phyloP scores from a whole-genome alignment of 306 rosid species.

The Lathyrus oleraceus region DNA sequence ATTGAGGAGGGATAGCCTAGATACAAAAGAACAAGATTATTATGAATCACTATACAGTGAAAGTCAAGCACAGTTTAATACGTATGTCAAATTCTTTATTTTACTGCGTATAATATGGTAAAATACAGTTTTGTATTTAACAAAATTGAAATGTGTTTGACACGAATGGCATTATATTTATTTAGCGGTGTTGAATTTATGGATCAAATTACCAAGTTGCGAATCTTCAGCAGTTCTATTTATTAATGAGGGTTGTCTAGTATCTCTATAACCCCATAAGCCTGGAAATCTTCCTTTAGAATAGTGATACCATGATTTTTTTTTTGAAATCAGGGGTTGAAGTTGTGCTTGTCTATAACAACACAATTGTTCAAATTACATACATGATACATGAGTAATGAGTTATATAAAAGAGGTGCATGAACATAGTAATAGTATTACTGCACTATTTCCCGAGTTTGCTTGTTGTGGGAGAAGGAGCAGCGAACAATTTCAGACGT shows the following conservation, averaged over 20 bases:
- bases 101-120: conserved; percentile 7
- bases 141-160: not conserved
- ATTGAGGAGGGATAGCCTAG: conserved; percentile 74
- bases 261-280: conserved; percentile 5
- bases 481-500: not conserved
- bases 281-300: not conserved
- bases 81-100: conserved; percentile 51
- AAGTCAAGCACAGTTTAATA: conserved; percentile 80
- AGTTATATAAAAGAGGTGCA: not conserved
- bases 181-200: not conserved
- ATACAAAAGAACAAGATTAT: conserved; percentile 78
- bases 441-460: not conserved
- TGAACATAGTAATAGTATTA: not conserved
- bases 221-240: not conserved
- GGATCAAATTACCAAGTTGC: conserved; percentile 6
- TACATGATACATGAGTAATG: not conserved
- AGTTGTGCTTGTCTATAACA: not conserved
- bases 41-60: conserved; percentile 85
- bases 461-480: not conserved
- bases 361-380: not conserved
- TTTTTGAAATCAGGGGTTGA: conserved; percentile 11
- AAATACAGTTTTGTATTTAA: conserved; percentile 17
- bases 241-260: not conserved
- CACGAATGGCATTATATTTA: conserved; percentile 4
- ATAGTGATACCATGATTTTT: not conserved